phyloP scores from a whole-genome alignment of 2,329 filamentous ascomycete genomes.

The Pleoardoris graminearum region DNA sequence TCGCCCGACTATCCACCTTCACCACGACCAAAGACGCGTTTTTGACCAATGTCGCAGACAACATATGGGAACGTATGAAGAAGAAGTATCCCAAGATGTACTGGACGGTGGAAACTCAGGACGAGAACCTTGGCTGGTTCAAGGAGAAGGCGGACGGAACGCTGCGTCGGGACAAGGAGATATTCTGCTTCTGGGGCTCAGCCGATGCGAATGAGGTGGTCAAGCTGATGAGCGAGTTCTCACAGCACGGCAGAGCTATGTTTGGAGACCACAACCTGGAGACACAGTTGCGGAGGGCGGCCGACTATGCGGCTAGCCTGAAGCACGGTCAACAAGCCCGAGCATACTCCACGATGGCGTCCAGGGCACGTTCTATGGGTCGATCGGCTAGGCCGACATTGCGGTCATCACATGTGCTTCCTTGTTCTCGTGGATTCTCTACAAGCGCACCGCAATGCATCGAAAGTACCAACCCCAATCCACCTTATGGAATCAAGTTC shows the following conservation, averaged over 20 bases:
- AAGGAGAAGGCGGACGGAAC: conserved; percentile 96
- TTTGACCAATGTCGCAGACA: conserved; percentile 93
- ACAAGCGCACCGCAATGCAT: conserved; percentile 50
- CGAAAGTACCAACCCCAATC: conserved; percentile 78
- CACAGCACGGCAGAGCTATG: conserved; percentile 79
- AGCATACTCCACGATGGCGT: conserved; percentile 62
- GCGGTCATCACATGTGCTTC: conserved; percentile 34
- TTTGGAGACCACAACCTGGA: conserved; percentile 88
- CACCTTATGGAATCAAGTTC: conserved; percentile 85
- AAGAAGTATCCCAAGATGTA: conserved; percentile 89
- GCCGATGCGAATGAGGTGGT: conserved; percentile 80
- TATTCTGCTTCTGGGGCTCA: conserved; percentile 95
- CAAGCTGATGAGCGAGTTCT: conserved; percentile 82
- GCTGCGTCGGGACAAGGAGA: conserved; percentile 79
- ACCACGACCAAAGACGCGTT: conserved; percentile 93
- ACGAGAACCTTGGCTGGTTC: conserved; percentile 96
- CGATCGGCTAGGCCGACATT: conserved; percentile 32
- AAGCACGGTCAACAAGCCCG: conserved; percentile 66
- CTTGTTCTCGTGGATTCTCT: conserved; percentile 57
- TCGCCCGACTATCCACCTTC: conserved; percentile 85
- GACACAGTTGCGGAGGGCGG: conserved; percentile 78
- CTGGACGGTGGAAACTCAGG: conserved; percentile 95
- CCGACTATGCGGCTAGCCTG: conserved; percentile 67
- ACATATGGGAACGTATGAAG: conserved; percentile 90
- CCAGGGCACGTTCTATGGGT: conserved; percentile 48